phyloP scores from a whole-genome alignment of 768 basidiomycete genomes.

The Inosperma sp. region DNA sequence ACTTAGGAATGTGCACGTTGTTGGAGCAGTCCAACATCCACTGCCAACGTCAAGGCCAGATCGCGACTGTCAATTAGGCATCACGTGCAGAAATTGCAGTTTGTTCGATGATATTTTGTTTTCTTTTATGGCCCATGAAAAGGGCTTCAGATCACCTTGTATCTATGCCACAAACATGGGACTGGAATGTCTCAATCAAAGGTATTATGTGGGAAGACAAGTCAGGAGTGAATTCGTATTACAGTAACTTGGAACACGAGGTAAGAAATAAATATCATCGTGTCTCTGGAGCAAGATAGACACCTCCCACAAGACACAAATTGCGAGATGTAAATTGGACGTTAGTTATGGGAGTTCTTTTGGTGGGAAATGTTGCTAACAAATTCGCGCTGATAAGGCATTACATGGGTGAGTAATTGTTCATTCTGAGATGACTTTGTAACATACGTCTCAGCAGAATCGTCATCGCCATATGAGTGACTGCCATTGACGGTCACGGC shows the following conservation, averaged over 20 bases:
- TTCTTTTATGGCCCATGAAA: too few species aligned
- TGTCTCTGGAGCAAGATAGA: conserved; percentile 57
- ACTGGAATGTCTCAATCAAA: too few species aligned
- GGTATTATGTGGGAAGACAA: too few species aligned
- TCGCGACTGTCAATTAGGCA: conserved; percentile 28
- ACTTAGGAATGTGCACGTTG: too few species aligned
- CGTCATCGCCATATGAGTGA: conserved; percentile 46
- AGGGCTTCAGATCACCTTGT: not conserved
- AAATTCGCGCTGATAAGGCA: conserved; percentile 63
- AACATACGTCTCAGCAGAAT: conserved; percentile 67
- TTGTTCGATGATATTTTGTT: too few species aligned
- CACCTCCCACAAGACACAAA: conserved; percentile 84
- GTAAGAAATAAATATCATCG: conserved; percentile 17
- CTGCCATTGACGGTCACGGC: conserved; percentile 19
- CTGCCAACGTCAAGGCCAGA: conserved; percentile 1
- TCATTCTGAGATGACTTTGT: too few species aligned
- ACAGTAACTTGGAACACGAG: conserved; percentile 4
- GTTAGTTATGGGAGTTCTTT: conserved; percentile 88
- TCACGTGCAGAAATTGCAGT: conserved; percentile 23
- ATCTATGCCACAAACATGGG: too few species aligned
- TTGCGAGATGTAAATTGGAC: conserved; percentile 95
- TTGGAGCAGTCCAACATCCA: not conserved
- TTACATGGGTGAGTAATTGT: not conserved
- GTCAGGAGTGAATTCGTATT: not conserved
- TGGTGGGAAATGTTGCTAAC: conserved; percentile 88